A percentile compares a stretch with the other conserved stretches of the same genome.
Evolutionary conservation across 2,329 filamentous ascomycete genomes (phyloP).

Genomic region (Colletotrichum lupini): DNA sequence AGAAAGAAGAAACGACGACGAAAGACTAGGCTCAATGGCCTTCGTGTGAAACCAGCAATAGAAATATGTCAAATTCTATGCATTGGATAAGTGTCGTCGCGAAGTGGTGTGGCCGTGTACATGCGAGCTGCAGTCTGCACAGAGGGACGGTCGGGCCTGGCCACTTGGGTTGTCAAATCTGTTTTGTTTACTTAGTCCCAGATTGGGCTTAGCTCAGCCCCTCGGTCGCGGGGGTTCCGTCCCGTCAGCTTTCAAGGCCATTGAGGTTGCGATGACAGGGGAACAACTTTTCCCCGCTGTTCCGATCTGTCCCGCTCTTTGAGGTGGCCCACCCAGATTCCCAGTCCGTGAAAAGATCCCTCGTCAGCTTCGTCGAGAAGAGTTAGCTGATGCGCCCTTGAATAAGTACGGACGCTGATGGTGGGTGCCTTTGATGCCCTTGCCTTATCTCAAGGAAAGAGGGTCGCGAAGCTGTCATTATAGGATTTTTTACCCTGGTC

Average conservation of each 20-base stretch:
- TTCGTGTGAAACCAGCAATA: slow-evolving; percentile 17
- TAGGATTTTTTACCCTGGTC: not conserved
- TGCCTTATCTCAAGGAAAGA: not conserved
- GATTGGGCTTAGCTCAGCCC: slow-evolving; percentile 1
- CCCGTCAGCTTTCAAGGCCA: no score
- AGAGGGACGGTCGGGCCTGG: slow-evolving; percentile 3
- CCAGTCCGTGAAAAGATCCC: not conserved
- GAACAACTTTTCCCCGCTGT: slow-evolving; percentile 29
- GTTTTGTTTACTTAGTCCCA: slow-evolving; percentile 34
- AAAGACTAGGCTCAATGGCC: slow-evolving; percentile 14
- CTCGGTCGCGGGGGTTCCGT: not conserved
- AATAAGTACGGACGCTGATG: not conserved
- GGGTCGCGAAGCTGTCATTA: not conserved
- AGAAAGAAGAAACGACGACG: slow-evolving; percentile 1
- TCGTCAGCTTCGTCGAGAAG: no score
- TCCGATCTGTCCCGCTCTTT: slow-evolving; percentile 7
- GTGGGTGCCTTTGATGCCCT: not conserved
- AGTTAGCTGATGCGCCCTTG: not conserved
- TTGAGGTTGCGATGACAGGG: slow-evolving; percentile 7
- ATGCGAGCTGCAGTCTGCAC: slow-evolving; percentile 4
- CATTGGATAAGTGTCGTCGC: slow-evolving; percentile 26
- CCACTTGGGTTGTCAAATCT: slow-evolving; percentile 13
- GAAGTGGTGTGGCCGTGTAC: slow-evolving; percentile 20
- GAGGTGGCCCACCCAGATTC: not conserved
- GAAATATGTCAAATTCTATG: slow-evolving; percentile 19